Conservation (phyloP, 139 green algal species). For the Prasinococcaceae sp. region DNA sequence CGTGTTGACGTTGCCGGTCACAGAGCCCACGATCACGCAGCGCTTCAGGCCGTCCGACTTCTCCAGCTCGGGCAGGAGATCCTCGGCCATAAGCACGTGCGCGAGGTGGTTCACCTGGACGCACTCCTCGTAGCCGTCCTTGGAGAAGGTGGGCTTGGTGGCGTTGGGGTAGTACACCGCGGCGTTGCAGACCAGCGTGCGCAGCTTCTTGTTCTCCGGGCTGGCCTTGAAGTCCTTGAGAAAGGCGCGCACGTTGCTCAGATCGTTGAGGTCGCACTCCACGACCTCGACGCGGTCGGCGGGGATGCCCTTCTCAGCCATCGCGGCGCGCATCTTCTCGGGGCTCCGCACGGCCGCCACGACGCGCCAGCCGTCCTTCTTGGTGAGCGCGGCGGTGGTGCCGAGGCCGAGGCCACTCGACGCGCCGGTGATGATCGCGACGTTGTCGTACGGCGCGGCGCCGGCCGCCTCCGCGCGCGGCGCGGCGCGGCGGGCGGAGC, state of each 20-base stretch:
- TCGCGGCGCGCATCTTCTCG: conserved; percentile 55
- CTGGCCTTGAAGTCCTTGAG: conserved; percentile 46
- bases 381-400: conserved; percentile 47
- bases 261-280: conserved; percentile 63
- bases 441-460: no score
- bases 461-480: conserved; percentile 25
- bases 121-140: conserved; percentile 73
- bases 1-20: conserved; percentile 94
- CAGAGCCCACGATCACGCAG: conserved; percentile 80
- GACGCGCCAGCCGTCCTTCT: conserved; percentile 64
- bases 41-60: conserved; percentile 33
- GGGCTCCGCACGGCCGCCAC: conserved; percentile 70
- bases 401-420: conserved; percentile 74
- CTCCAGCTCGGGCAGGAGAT: conserved; percentile 70
- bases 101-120: conserved; percentile 74
- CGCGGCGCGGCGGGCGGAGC: no score
- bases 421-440: conserved; percentile 71
- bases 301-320: conserved; percentile 37
- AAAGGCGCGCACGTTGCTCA: conserved; percentile 68
- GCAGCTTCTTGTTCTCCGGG: conserved; percentile 39
- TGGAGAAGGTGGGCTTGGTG: conserved; percentile 69
- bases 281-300: conserved; percentile 54
- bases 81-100: conserved; percentile 79
- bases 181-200: conserved; percentile 79
- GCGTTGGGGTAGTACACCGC: conserved; percentile 78